phyloP scores from a whole-genome alignment of 108 stramenopile genomes.

The Fragilaria crotonensis region DNA sequence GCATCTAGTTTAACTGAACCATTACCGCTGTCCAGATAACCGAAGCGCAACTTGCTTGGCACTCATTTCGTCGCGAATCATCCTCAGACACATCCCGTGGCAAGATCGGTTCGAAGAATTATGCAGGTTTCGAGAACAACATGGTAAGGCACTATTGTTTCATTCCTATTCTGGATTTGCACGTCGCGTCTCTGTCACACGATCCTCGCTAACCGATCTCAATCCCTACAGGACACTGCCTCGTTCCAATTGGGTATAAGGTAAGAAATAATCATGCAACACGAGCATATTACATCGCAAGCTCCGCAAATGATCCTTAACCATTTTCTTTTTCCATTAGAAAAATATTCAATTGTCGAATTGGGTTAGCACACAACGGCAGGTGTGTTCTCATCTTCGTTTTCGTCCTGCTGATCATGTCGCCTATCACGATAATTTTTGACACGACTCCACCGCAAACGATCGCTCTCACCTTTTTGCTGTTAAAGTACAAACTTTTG shows the following conservation, averaged over 20 bases:
- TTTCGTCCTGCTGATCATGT: neutral
- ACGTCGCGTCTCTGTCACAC: neutral
- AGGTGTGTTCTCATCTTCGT: neutral
- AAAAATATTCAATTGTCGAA: neutral
- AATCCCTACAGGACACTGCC: neutral
- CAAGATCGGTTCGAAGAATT: conserved; percentile 12
- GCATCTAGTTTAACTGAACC: too few species aligned
- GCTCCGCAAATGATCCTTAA: too few species aligned
- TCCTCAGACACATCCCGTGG: conserved; percentile 12
- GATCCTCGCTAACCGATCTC: neutral
- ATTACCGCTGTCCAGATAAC: too few species aligned
- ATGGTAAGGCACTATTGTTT: neutral
- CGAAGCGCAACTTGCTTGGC: too few species aligned
- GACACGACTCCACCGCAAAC: neutral
- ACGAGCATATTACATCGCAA: too few species aligned
- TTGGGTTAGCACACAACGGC: conserved; percentile 1
- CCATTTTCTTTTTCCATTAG: too few species aligned
- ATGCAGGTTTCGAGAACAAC: neutral
- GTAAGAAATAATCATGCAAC: too few species aligned
- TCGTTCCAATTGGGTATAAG: neutral
- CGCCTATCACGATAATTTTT: neutral
- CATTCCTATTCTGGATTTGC: neutral
- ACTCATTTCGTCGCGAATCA: too few species aligned
- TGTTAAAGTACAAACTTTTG: conserved; percentile 28
- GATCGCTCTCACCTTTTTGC: too few species aligned